Conservation (phyloP, 202 grass and related monocot species). For the Carex sylvatica region DNA sequence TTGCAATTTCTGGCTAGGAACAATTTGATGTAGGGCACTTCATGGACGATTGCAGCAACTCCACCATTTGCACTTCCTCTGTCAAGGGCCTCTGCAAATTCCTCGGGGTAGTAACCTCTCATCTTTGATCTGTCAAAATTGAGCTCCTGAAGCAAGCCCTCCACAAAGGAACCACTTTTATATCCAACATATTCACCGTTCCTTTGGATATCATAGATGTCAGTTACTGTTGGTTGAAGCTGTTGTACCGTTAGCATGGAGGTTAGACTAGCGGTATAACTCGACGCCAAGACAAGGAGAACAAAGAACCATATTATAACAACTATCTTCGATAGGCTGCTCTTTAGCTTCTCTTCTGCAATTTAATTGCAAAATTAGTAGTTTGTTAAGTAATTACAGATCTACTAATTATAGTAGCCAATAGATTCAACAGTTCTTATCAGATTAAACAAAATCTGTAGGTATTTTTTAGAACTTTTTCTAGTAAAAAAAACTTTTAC, state of each 20-base stretch:
- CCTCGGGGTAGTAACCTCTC: conserved; percentile 2
- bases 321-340: conserved; percentile 28
- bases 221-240: conserved; percentile 33
- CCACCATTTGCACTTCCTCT: conserved; percentile 49
- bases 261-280: conserved; percentile 47
- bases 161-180: conserved; percentile 24
- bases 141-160: conserved; percentile 10
- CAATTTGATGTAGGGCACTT: conserved; percentile 48
- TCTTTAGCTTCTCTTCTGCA: conserved; percentile 29
- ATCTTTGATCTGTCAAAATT: conserved; percentile 32
- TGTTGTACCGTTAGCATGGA: conserved; percentile 55
- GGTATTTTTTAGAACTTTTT: not conserved
- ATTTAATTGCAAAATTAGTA: not conserved
- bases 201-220: conserved; percentile 34
- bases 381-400: not conserved
- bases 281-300: conserved; percentile 41
- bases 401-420: no score
- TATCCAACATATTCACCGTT: conserved; percentile 38
- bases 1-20: conserved; percentile 46
- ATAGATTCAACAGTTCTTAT: no score
- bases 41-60: conserved; percentile 40
- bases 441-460: not conserved
- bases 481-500: not conserved
- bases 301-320: conserved; percentile 37
- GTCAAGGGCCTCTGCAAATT: conserved; percentile 34